Evolutionary conservation across 106 monocot genomes (phyloP), one percentile per base, ranked within the genome.

Genomic region (Posidonia australis): DNA sequence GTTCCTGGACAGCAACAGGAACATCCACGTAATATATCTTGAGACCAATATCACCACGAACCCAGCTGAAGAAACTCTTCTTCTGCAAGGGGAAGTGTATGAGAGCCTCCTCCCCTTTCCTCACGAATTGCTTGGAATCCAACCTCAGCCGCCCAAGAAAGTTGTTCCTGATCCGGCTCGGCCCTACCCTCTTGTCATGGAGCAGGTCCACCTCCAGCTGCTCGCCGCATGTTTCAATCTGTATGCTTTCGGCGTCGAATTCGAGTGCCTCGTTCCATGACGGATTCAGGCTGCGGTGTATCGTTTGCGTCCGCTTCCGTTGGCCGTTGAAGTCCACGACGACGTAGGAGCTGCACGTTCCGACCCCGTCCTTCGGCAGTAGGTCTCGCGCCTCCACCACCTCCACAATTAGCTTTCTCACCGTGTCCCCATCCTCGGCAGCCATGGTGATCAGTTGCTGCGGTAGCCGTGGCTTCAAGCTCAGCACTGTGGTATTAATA

Each of bases 271-370:
- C 85, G 30, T 93, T 85, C 88, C 88, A 93, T 0, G 69, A 23
- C 0, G 92, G 92, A 51, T 79, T 93, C 27, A 93, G 85, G 23
- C 68, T 67, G 13, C 92, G 80, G 47, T 58, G 77, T 1, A 71
- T 58, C 22, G 92, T 88, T 29, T 67, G 78, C 12, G 92, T 93
- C 28, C 81, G 71, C 43, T 73, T 70, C 13, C 88, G 78, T 46
- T 93, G 92, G 6, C 92, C 88, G 41, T 93, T 85, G 67, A 85
- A 93, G 76, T 93, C 92, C 1, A 79, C 80, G 10, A 88, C 60
- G 9, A 74, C 88, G 77, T 85, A 93, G 17, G 92, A 78, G 77
- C 88, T 93, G 12, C 88, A 82, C 29, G 82, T 79, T 22, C 92
- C 92, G 44, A 20, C 70, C 36, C 92, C 92, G 60, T 93, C 92